Conservation (phyloP, 352 stramenopile species). For the Phytophthora sojae region DNA sequence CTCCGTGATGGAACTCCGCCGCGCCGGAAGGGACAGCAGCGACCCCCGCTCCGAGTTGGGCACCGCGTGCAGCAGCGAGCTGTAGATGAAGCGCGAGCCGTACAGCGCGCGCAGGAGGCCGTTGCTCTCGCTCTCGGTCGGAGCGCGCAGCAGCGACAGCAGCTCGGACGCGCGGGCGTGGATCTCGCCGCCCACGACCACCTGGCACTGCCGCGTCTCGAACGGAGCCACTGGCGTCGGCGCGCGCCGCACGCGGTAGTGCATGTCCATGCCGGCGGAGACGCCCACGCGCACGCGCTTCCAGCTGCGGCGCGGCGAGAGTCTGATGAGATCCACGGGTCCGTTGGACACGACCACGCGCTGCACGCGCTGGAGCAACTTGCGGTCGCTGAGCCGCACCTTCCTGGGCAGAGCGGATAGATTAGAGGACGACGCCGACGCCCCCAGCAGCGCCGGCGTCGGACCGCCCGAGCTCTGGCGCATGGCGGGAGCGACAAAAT, state of each 20-base stretch:
- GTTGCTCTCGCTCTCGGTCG: conserved; percentile 50
- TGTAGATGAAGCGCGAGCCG: conserved; percentile 48
- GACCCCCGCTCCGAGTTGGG: conserved; percentile 15
- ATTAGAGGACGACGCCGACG: conserved; percentile 33
- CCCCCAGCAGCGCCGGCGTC: conserved; percentile 7
- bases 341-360: conserved; percentile 28
- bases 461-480: conserved; percentile 15
- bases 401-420: conserved; percentile 18
- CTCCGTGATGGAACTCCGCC: neutral
- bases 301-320: conserved; percentile 35
- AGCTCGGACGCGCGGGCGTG: conserved; percentile 26
- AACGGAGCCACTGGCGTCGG: neutral
- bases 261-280: conserved; percentile 20
- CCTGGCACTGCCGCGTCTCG: conserved; percentile 26
- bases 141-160: conserved; percentile 30
- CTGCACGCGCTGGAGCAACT: conserved; percentile 39
- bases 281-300: conserved; percentile 28
- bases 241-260: conserved; percentile 13
- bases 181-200: conserved; percentile 34
- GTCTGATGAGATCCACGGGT: conserved; percentile 13
- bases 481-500: conserved; percentile 7
- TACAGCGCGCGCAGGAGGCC: conserved; percentile 35
- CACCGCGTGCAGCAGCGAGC: conserved; percentile 42
- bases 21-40: conserved; percentile 9
- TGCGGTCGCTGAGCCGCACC: conserved; percentile 34